phyloP scores from a whole-genome alignment of 306 rosid genomes.

The Bauhinia variegata region DNA sequence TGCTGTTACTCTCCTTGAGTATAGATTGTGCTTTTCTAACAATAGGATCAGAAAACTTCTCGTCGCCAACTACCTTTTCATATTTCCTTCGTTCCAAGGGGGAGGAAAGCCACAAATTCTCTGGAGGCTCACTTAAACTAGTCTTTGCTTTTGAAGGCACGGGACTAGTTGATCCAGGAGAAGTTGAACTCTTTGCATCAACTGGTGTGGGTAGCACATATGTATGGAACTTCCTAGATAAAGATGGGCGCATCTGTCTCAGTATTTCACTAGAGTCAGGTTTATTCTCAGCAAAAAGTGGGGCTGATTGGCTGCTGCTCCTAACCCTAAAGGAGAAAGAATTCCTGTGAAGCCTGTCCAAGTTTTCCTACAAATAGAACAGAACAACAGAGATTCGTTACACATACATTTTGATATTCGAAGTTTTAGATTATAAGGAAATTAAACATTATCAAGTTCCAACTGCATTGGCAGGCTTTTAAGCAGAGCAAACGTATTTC shows the following conservation, averaged over 20 bases:
- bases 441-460: slow-evolving; percentile 25
- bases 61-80: slow-evolving; percentile 51
- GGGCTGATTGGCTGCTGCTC: slow-evolving; percentile 86
- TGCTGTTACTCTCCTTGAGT: slow-evolving; percentile 80
- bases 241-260: slow-evolving; percentile 69
- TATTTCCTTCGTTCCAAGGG: slow-evolving; percentile 68
- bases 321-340: slow-evolving; percentile 58
- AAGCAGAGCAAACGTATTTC: slow-evolving; percentile 5
- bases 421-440: slow-evolving; percentile 19
- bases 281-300: slow-evolving; percentile 70
- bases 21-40: slow-evolving; percentile 52
- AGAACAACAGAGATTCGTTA: slow-evolving; percentile 28
- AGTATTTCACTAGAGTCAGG: slow-evolving; percentile 65
- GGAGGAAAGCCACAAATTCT: slow-evolving; percentile 80
- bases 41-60: slow-evolving; percentile 45
- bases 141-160: slow-evolving; percentile 46
- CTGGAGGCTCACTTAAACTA: slow-evolving; percentile 45
- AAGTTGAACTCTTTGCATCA: slow-evolving; percentile 58
- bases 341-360: slow-evolving; percentile 53
- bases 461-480: slow-evolving; percentile 10
- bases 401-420: background rate
- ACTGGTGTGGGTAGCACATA: slow-evolving; percentile 91
- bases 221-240: slow-evolving; percentile 72
- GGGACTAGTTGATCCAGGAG: slow-evolving; percentile 51
- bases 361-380: slow-evolving; percentile 67